Evolutionary conservation across 805 yeast species (phyloP), one percentile per base, ranked within the genome.

Genomic region (Candida hispaniensis): DNA sequence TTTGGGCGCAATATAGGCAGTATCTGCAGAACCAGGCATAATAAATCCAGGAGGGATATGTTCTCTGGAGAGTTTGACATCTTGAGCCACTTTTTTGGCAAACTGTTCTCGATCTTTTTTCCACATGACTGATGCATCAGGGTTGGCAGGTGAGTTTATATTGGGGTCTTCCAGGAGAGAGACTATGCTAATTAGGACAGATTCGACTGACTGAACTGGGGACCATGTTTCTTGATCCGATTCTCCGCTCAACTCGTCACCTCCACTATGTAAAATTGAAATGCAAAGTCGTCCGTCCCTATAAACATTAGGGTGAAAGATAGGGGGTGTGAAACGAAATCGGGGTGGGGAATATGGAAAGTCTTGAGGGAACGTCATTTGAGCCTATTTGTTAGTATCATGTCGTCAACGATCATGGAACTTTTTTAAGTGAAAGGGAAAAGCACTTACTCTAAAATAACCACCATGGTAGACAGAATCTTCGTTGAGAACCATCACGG

Each of bases 401-500:
- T n/a, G n/a, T n/a, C n/a, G n/a, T n/a, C n/a, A n/a, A n/a, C n/a
- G n/a, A n/a, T n/a, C n/a, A n/a, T n/a, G n/a, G n/a, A n/a, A n/a
- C n/a, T n/a, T n/a, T n/a, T n/a, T n/a, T n/a, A n/a, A n/a, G n/a
- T n/a, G n/a, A n/a, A n/a, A n/a, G n/a, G n/a, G n/a, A n/a, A n/a
- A n/a, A 29, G n/a, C 26, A 32, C 54, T 29, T 32, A 51, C 55
- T 52, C 75, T 81, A 61, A 88, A 79, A 58, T 80, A 88, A 9
- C 96, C 96, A 27, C 96, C 96, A 51, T 86, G 82, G 59, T 82
- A 88, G 44, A 79, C 75, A 10, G 94, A 82, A 44, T 83, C 95
- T 48, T 79, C 75, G 58, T 80, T 79, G 35, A 83, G 69, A 8
- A 88, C 93, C 83, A 86, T 83, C 41, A 88, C 80, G 14, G 94